Evolutionary conservation across 495 filamentous ascomycete genomes (phyloP).

Genomic region (Lasiosphaeriaceae sp.): DNA sequence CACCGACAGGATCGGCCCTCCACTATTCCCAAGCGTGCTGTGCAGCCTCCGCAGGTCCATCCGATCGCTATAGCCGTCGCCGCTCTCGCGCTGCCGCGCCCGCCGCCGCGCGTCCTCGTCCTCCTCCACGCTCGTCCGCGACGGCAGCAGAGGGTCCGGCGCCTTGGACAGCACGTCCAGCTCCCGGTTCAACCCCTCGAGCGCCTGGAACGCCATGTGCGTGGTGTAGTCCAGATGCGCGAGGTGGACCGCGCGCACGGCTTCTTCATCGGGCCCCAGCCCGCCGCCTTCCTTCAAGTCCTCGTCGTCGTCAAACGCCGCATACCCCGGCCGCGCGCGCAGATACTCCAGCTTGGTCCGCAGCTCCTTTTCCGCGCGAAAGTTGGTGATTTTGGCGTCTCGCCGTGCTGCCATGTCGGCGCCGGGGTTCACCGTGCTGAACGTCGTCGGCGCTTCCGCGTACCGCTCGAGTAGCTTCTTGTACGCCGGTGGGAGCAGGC

Average conservation of each 20-base stretch:
- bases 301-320: conserved; percentile 24
- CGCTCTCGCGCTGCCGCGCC: conserved; percentile 12
- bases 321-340: conserved; percentile 39
- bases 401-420: conserved; percentile 67
- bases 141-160: conserved; percentile 47
- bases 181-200: conserved; percentile 82
- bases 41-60: conserved; percentile 54
- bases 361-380: conserved; percentile 80
- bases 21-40: conserved; percentile 33
- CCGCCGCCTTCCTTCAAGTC: conserved; percentile 61
- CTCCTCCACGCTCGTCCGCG: not conserved
- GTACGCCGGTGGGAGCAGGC: conserved; percentile 62
- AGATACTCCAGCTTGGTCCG: conserved; percentile 70
- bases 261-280: conserved; percentile 64
- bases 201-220: conserved; percentile 77
- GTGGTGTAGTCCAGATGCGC: conserved; percentile 66
- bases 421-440: conserved; percentile 61
- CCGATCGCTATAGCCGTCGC: conserved; percentile 67
- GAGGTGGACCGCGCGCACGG: conserved; percentile 71
- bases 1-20: conserved; percentile 75
- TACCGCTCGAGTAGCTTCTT: conserved; percentile 69
- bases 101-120: conserved; percentile 51
- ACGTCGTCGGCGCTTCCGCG: conserved; percentile 58
- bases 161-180: conserved; percentile 74
- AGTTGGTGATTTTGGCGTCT: conserved; percentile 80